Evolutionary conservation across 1,284 basidiomycete genomes (phyloP).

Genomic region (Heterobasidion occidentale): DNA sequence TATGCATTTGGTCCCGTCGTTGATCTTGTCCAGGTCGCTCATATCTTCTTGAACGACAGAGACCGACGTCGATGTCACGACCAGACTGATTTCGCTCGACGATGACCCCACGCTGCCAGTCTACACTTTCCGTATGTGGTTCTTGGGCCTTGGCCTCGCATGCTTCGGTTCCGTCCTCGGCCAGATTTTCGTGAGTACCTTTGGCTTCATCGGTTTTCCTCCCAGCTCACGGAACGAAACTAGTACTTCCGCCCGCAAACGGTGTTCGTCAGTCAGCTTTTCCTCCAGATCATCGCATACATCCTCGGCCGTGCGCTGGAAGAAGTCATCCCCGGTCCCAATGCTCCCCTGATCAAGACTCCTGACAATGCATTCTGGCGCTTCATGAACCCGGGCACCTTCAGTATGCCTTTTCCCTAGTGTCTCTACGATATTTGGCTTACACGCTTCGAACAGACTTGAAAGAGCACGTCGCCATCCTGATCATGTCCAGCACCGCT

Average conservation of each 20-base stretch:
- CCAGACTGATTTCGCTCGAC: not conserved
- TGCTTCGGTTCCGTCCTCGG: slow-evolving; percentile 25
- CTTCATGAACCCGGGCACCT: slow-evolving; percentile 35
- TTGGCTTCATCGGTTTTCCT: not conserved
- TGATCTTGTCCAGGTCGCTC: not conserved
- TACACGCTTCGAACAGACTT: not conserved
- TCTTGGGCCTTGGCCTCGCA: slow-evolving; percentile 28
- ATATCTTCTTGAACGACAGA: not conserved
- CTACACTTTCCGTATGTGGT: slow-evolving; percentile 26
- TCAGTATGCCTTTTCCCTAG: slow-evolving; percentile 24
- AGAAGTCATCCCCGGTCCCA: not conserved
- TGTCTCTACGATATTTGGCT: not conserved
- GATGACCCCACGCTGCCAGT: slow-evolving; percentile 29
- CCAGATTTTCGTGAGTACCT: slow-evolving; percentile 21
- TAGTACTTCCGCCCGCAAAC: slow-evolving; percentile 30
- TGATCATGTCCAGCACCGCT: slow-evolving; percentile 7
- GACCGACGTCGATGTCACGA: not conserved
- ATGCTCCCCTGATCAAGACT: slow-evolving; percentile 6
- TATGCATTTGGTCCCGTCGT: not conserved
- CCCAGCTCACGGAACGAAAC: slow-evolving; percentile 3
- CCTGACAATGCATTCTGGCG: slow-evolving; percentile 25
- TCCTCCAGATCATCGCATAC: slow-evolving; percentile 28
- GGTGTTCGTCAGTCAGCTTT: slow-evolving; percentile 22
- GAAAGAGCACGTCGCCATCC: slow-evolving; percentile 8
- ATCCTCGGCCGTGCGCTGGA: slow-evolving; percentile 22